phyloP scores from a whole-genome alignment of 2,329 filamentous ascomycete genomes.

The Xylaria sp. region DNA sequence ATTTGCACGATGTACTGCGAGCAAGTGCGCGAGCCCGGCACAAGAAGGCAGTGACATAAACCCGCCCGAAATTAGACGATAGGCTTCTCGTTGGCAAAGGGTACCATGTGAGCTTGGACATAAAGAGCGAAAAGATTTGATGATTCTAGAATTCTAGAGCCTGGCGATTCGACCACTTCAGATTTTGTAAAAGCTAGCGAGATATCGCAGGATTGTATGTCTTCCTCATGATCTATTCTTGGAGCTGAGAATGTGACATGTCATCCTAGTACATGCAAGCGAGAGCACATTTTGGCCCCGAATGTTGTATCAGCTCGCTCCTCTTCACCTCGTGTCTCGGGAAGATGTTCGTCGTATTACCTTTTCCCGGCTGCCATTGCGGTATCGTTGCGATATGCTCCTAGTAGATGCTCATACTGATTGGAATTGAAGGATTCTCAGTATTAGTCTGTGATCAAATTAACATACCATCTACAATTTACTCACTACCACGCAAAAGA shows the following conservation, averaged over 20 bases:
- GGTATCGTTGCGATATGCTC: background rate
- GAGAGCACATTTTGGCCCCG: background rate
- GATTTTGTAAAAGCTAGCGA: too few species aligned
- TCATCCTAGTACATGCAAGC: background rate
- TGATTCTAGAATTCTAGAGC: too few species aligned
- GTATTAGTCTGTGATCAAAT: background rate
- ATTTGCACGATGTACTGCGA: too few species aligned
- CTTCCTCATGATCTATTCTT: background rate
- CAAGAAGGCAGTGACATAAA: too few species aligned
- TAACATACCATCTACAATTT: background rate
- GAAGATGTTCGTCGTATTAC: background rate
- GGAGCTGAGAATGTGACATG: background rate
- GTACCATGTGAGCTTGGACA: too few species aligned
- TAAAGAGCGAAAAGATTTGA: too few species aligned
- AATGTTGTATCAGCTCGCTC: background rate
- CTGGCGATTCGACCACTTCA: too few species aligned
- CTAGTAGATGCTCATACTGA: background rate
- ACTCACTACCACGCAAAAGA: too few species aligned
- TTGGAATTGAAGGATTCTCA: background rate
- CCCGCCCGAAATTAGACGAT: too few species aligned
- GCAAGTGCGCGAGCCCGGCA: too few species aligned
- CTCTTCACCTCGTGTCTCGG: background rate
- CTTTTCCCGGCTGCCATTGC: background rate
- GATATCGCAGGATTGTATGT: background rate
- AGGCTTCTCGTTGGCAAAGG: too few species aligned